Evolutionary conservation across 306 rosid species (phyloP), one percentile per base, ranked within the genome.

Genomic region (Castanospermum australe): DNA sequence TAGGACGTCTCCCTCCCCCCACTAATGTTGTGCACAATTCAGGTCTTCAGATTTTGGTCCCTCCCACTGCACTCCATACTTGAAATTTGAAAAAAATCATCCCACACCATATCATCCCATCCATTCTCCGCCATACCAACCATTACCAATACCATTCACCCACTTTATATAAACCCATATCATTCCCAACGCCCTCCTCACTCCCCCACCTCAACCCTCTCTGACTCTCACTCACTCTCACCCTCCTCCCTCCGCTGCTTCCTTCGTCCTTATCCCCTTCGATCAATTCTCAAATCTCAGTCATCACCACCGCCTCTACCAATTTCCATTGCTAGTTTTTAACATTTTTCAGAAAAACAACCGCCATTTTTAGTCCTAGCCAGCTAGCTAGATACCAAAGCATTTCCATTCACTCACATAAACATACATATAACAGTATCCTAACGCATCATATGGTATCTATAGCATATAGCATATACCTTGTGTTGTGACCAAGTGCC

Each of bases 1-100:
- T 76, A 39, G 54, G 44, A 64, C 55, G 76, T 83, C 73, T 24
- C 78, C 80, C 44, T 64, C 51, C 56, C 64, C 25, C 75, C 79
- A 73, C 75, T 73, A 64, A 54, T 63, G n/a, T 73, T 72, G 39
- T 22, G 55, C 72, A 64, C 45, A 52, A 28, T 73, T 52, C 51
- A 18, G 22, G 6, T 50, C 47, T 62, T 67, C 47, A 68, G 45
- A 22, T 65, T n/a, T n/a, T 74, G 83, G 73, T 13, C 83, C 72
- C 77, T 4, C 24, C 8, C 10, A 66, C 44, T 70, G 51, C 88
- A 42, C 78, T 50, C 8, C 15, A 62, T 39, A 38, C 24, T 13
- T 8, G 8, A 25, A 54, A 14, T n/a, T n/a, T 7, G 56, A 3
- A 12, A 6, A 6, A 12, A 25, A 35, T 18, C 10, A 41, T 59